A percentile compares a stretch with the other conserved stretches of the same genome.
These are phyloP conservation scores for Quercus ilex DNA, from an alignment of 306 rosid genomes.

Conservation along the genomic window DNA sequence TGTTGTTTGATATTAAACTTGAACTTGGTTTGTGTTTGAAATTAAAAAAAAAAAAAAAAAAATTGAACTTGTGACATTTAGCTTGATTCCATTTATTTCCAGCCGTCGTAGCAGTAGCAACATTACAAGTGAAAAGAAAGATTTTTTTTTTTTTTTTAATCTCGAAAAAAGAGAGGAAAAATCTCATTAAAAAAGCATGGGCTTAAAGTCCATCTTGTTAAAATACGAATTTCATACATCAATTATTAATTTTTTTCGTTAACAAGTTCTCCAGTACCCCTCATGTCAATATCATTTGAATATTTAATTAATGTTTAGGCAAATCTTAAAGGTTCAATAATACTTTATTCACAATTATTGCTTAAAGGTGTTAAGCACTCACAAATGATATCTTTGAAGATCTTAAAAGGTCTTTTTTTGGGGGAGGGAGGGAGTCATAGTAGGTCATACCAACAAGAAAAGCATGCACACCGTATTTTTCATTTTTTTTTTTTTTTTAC, in stretches of 20 bases:
- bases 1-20: no score
- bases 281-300: slow-evolving; percentile 23
- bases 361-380: slow-evolving; percentile 10
- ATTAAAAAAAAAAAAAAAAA: no score
- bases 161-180: not conserved
- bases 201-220: not conserved
- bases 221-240: not conserved
- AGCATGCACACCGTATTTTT: no score
- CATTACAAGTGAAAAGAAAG: no score
- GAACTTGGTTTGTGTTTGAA: no score
- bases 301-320: not conserved
- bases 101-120: no score
- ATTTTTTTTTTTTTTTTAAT: not conserved
- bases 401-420: slow-evolving; percentile 21
- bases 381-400: slow-evolving; percentile 42
- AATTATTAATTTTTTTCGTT: not conserved
- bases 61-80: no score
- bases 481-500: no score
- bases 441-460: no score
- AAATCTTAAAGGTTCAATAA: slow-evolving; percentile 2
- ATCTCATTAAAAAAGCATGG: not conserved
- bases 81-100: no score
- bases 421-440: no score
- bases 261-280: slow-evolving; percentile 2
- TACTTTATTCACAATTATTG: slow-evolving; percentile 26